phyloP scores from a whole-genome alignment of 352 stramenopile species.

The Phytophthora niederhauseri region DNA sequence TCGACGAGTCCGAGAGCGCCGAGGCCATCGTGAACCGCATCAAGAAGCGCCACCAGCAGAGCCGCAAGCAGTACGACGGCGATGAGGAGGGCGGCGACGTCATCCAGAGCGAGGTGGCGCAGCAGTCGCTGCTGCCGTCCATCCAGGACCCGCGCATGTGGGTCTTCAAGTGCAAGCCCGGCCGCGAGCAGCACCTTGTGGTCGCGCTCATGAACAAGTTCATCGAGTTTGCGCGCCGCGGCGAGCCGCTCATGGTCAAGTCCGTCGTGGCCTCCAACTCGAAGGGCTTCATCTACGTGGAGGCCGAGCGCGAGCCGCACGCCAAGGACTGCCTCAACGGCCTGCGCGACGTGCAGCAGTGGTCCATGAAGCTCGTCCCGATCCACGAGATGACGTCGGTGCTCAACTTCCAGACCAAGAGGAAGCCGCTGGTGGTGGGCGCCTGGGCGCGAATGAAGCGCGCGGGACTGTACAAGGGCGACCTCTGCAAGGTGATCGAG shows the following conservation, averaged over 20 bases:
- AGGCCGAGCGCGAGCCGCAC: slow-evolving; percentile 86
- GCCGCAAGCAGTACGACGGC: slow-evolving; percentile 83
- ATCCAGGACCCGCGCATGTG: slow-evolving; percentile 91
- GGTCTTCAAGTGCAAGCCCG: slow-evolving; percentile 93
- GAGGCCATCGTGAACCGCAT: slow-evolving; percentile 89
- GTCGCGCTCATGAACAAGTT: slow-evolving; percentile 93
- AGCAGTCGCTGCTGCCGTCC: slow-evolving; percentile 87
- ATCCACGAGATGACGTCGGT: slow-evolving; percentile 92
- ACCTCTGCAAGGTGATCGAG: slow-evolving; percentile 89
- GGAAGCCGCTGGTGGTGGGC: slow-evolving; percentile 79
- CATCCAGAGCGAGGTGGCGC: slow-evolving; percentile 85
- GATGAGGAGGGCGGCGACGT: slow-evolving; percentile 85
- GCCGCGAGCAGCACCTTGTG: slow-evolving; percentile 87
- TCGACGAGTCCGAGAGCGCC: slow-evolving; percentile 81
- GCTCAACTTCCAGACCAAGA: slow-evolving; percentile 86
- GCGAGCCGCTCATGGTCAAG: slow-evolving; percentile 86
- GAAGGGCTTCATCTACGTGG: slow-evolving; percentile 91
- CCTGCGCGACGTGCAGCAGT: slow-evolving; percentile 84
- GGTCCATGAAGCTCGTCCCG: slow-evolving; percentile 90
- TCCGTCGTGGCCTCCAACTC: slow-evolving; percentile 88
- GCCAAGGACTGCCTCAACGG: slow-evolving; percentile 87
- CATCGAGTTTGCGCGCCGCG: slow-evolving; percentile 82
- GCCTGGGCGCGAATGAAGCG: slow-evolving; percentile 89
- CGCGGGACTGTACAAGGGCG: slow-evolving; percentile 86
- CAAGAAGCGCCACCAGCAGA: slow-evolving; percentile 90